Evolutionary conservation across 176 grass and related monocot species (phyloP), one percentile per base, ranked within the genome.

Genomic region (Alopecurus myosuroides): DNA sequence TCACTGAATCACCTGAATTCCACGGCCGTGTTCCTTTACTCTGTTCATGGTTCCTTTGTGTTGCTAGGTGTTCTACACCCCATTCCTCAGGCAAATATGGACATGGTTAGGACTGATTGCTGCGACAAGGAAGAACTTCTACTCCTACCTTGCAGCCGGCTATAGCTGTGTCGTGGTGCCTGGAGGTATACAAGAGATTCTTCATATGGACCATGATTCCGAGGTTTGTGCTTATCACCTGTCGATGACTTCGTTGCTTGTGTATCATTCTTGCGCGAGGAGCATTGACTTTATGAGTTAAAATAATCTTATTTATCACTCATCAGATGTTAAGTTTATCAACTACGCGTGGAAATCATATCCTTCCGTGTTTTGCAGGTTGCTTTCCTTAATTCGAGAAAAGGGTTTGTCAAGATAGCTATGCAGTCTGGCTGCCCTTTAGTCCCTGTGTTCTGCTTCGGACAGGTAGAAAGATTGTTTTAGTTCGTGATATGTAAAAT

Each of bases 311-410:
- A 15, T 73, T 3, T 15, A 61, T 1, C 22, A 5, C 13, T 15
- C 45, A 15, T 46, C 45, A 11, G 14, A 18, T 8, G 11, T 8
- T 31, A 18, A 57, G 53, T 18, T 63, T 63, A 14, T 63, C 49
- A n/a, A 7, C 5, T 63, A 18, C 18, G 26, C 60, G 13, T 63
- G 34, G 8, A 56, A 23, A 39, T 69, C 11, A 31, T 22, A 62
- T 62, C 3, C 36, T 60, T 69, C 20, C 55, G 20, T 80, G 12
- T 51, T 80, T 63, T 44, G 78, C 85, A 98, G 95, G 87, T 95
- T 86, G 95, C 93, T 79, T 98, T 98, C 77, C 76, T 98, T 73
- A 95, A 98, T 85, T 89, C 93, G 70, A 93, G 95, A 84, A 98
- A 93, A 85, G 95, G 95, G 15, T 98, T 98, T 85, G 89, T 98